phyloP scores from a whole-genome alignment of 495 filamentous ascomycete species.

The Penicillium manginii region DNA sequence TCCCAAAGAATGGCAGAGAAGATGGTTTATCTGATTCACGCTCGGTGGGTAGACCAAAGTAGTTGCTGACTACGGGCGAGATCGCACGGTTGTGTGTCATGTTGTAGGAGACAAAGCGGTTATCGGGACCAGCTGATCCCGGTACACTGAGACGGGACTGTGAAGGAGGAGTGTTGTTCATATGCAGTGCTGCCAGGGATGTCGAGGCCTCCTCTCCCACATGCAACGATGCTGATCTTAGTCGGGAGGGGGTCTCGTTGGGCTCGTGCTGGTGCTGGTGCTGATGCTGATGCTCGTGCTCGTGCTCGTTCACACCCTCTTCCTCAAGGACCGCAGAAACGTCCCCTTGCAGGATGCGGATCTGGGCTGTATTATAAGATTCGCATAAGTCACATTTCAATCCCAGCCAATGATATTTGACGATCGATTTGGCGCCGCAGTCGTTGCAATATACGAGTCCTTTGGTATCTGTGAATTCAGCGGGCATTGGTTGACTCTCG shows the following conservation, averaged over 20 bases:
- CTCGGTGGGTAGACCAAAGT: slow-evolving; percentile 49
- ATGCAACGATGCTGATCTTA: slow-evolving; percentile 35
- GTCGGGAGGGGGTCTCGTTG: slow-evolving; percentile 19
- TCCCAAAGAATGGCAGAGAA: slow-evolving; percentile 42
- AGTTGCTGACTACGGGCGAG: slow-evolving; percentile 45
- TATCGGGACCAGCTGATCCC: slow-evolving; percentile 27
- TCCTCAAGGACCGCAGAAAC: slow-evolving; percentile 31
- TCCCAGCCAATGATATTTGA: slow-evolving; percentile 92
- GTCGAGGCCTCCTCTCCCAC: slow-evolving; percentile 28
- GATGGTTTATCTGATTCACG: slow-evolving; percentile 38
- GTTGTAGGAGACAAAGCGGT: slow-evolving; percentile 39
- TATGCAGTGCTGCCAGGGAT: slow-evolving; percentile 32
- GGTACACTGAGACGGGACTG: slow-evolving; percentile 34
- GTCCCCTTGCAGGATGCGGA: slow-evolving; percentile 59
- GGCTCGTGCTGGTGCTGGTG: too few species aligned
- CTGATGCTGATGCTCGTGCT: too few species aligned
- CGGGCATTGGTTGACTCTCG: slow-evolving; percentile 87
- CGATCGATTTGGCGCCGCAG: slow-evolving; percentile 81
- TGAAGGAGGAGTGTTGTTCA: slow-evolving; percentile 38
- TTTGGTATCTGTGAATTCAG: slow-evolving; percentile 75
- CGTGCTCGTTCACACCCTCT: slow-evolving; percentile 17
- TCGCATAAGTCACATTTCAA: slow-evolving; percentile 84
- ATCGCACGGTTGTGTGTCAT: slow-evolving; percentile 46
- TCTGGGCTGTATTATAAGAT: slow-evolving; percentile 82
- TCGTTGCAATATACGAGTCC: slow-evolving; percentile 92